Evolutionary conservation across 164 flowering plant species (phyloP).

Genomic region (Stephania japonica): DNA sequence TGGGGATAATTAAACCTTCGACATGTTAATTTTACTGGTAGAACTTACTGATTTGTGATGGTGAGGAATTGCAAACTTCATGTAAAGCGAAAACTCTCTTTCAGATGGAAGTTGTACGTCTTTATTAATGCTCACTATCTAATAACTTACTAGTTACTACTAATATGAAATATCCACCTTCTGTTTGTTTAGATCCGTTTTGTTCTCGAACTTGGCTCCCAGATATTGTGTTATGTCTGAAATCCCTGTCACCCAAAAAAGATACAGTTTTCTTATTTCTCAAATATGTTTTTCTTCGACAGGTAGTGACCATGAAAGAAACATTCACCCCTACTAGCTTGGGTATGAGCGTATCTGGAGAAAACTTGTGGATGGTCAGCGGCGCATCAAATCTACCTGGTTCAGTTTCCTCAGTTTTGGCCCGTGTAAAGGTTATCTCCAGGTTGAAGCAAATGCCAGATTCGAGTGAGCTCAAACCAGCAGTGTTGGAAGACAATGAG

Average conservation of each 20-base stretch:
- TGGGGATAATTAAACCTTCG: not conserved
- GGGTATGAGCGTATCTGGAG: conserved; percentile 32
- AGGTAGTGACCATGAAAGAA: conserved; percentile 52
- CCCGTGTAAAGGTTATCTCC: conserved; percentile 55
- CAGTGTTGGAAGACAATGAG: conserved; percentile 43
- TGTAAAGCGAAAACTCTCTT: not conserved
- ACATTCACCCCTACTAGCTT: conserved; percentile 71
- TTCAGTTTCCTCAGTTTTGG: conserved; percentile 32
- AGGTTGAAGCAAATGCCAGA: conserved; percentile 25
- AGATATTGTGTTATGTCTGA: too few relatives aligned
- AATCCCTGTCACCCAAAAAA: too few relatives aligned
- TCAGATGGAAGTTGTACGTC: not conserved
- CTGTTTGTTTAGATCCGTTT: not conserved
- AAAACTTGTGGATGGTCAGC: conserved; percentile 69
- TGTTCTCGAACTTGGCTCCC: not conserved
- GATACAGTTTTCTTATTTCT: not conserved
- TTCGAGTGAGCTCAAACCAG: conserved; percentile 19
- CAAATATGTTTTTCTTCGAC: conserved; percentile 8
- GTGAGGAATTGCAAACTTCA: not conserved
- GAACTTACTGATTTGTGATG: not conserved
- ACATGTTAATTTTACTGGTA: not conserved
- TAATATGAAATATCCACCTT: not conserved
- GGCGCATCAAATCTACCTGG: conserved; percentile 60
- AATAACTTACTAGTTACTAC: too few relatives aligned
- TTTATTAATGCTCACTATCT: not conserved